Evolutionary conservation across 1,139 yeast species (phyloP).

Genomic region (Yarrowia galli): DNA sequence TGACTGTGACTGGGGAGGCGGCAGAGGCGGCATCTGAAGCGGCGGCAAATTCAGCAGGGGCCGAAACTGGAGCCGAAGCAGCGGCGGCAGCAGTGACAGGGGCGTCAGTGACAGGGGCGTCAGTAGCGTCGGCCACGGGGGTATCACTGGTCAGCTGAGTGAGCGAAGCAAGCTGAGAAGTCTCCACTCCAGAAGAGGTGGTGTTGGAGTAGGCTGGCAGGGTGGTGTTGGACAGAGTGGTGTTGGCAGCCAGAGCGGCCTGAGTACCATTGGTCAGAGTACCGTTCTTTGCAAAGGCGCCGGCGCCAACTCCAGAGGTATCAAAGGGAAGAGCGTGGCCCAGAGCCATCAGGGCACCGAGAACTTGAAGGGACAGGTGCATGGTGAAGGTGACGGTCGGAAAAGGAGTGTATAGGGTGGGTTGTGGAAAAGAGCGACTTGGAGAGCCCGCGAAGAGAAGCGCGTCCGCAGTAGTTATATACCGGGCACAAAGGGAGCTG

Average conservation of each 20-base stretch:
- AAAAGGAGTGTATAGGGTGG: conserved; percentile 37
- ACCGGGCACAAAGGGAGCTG: not conserved
- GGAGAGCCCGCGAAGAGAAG: not conserved
- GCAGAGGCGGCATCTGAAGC: not conserved
- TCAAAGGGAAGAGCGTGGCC: conserved; percentile 27
- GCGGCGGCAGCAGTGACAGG: not conserved
- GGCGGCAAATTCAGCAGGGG: not conserved
- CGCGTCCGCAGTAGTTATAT: conserved; percentile 9
- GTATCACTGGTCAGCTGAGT: conserved; percentile 8
- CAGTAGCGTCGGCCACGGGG: not conserved
- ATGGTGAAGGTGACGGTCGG: not conserved
- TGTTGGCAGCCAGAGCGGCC: not conserved
- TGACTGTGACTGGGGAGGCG: conserved; percentile 4
- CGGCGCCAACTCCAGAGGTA: not conserved
- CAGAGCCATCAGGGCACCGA: conserved; percentile 27
- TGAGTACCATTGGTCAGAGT: not conserved
- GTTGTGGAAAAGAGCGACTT: conserved; percentile 27
- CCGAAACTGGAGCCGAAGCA: conserved; percentile 1
- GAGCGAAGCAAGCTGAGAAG: conserved; percentile 2
- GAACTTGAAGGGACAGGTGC: conserved; percentile 10
- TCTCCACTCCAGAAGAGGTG: not conserved
- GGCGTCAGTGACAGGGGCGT: not conserved
- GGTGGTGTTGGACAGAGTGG: conserved; percentile 3
- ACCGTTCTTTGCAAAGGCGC: not conserved
- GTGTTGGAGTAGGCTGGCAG: not conserved